Percentiles rank a stretch among this genome's conserved stretches.
phyloP scores from a whole-genome alignment of 31 red algal species.

The Asparagopsis taxiformis region DNA sequence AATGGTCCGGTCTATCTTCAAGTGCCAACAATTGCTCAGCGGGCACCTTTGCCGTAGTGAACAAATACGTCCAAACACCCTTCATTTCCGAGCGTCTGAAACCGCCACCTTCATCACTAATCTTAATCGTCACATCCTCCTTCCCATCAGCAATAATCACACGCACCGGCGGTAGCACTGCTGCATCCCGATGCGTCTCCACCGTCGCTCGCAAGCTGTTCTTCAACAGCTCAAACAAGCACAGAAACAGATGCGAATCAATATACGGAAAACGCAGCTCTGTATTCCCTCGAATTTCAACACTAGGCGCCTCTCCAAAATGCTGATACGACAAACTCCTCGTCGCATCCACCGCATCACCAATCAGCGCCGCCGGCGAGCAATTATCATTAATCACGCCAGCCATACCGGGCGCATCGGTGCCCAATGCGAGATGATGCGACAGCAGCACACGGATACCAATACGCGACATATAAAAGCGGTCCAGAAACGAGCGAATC shows the following conservation, averaged over 20 bases:
- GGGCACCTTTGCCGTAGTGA: constrained; percentile 86
- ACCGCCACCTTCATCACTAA: constrained; percentile 96
- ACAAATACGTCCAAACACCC: constrained; percentile 94
- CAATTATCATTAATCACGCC: constrained; percentile 86
- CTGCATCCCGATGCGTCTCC: constrained; percentile 75
- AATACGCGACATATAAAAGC: constrained; percentile 96
- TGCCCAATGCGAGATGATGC: constrained; percentile 82
- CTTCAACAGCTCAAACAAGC: constrained; percentile 86
- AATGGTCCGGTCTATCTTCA: constrained; percentile 36
- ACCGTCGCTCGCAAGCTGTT: constrained; percentile 85
- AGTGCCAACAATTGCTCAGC: constrained; percentile 61
- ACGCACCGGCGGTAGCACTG: constrained; percentile 77
- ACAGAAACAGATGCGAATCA: constrained; percentile 81
- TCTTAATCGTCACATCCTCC: constrained; percentile 97
- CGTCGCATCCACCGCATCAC: constrained; percentile 72
- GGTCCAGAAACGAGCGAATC: constrained; percentile 88
- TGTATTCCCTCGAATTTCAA: constrained; percentile 75
- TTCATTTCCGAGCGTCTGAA: constrained; percentile 89
- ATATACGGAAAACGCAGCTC: constrained; percentile 87
- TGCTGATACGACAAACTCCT: constrained; percentile 72
- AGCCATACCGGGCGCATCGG: constrained; percentile 51
- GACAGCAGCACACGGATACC: constrained; percentile 90
- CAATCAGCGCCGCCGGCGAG: constrained; percentile 66
- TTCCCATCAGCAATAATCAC: constrained; percentile 92
- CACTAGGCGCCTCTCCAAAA: constrained; percentile 81